Conservation (phyloP, 768 basidiomycete species). For the Agrocybe praecox region DNA sequence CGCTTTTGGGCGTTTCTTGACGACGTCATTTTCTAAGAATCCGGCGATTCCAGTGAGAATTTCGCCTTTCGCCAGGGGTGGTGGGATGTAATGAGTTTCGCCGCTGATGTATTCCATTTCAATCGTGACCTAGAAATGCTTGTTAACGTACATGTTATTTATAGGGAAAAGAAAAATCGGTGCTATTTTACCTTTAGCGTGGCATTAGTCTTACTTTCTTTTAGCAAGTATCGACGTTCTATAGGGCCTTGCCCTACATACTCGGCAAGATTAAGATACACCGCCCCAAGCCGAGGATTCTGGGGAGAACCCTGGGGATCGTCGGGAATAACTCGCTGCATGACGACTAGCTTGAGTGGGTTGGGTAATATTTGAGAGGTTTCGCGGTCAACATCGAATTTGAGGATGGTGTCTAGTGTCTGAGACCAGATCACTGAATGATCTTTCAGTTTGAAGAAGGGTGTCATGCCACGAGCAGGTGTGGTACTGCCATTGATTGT, state of each 20-base stretch:
- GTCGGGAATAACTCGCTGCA: slow-evolving; percentile 59
- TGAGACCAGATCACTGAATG: slow-evolving; percentile 69
- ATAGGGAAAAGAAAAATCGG: not conserved
- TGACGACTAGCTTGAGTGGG: slow-evolving; percentile 67
- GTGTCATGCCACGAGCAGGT: slow-evolving; percentile 61
- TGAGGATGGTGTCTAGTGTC: slow-evolving; percentile 55
- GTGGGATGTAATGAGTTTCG: slow-evolving; percentile 57
- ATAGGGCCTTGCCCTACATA: slow-evolving; percentile 65
- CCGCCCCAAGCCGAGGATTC: slow-evolving; percentile 63
- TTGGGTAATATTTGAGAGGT: slow-evolving; percentile 53
- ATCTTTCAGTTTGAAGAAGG: slow-evolving; percentile 59
- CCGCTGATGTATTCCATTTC: slow-evolving; percentile 56
- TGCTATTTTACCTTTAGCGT: slow-evolving; percentile 59
- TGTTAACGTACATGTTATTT: not conserved
- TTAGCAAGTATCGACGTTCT: slow-evolving; percentile 65
- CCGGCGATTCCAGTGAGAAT: slow-evolving; percentile 69
- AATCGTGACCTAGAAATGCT: slow-evolving; percentile 54
- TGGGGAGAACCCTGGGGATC: slow-evolving; percentile 54
- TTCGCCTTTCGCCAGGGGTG: slow-evolving; percentile 72
- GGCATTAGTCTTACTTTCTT: slow-evolving; percentile 79
- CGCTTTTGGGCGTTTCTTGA: slow-evolving; percentile 51
- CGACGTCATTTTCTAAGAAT: slow-evolving; percentile 59
- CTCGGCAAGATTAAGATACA: slow-evolving; percentile 75
- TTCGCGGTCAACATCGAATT: slow-evolving; percentile 59
- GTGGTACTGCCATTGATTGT: slow-evolving; percentile 21